phyloP scores from a whole-genome alignment of 2,329 filamentous ascomycete species.

The Penicillium psychrosexuale region DNA sequence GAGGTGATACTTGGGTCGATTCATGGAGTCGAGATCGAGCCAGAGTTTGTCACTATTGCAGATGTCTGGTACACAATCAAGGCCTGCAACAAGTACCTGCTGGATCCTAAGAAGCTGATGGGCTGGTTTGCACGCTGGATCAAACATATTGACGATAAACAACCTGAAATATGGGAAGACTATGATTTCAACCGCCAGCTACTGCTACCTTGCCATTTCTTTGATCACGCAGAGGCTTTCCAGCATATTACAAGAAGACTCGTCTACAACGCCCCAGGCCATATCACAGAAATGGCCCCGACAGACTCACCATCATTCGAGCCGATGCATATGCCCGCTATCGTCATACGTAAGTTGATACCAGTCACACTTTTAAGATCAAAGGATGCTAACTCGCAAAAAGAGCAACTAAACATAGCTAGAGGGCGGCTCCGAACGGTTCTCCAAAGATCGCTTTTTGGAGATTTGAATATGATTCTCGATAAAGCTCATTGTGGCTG shows the following conservation, averaged over 20 bases:
- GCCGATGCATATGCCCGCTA: neutral
- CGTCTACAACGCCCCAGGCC: neutral
- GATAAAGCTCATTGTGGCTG: neutral
- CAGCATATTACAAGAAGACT: neutral
- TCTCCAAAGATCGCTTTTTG: neutral
- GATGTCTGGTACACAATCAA: neutral
- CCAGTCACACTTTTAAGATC: neutral
- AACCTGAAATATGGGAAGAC: neutral
- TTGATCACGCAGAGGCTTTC: neutral
- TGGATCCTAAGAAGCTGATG: neutral
- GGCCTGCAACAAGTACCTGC: neutral
- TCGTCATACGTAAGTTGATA: neutral
- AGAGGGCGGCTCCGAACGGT: neutral
- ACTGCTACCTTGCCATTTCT: neutral
- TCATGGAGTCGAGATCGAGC: neutral
- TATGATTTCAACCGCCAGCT: neutral
- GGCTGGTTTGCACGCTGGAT: neutral
- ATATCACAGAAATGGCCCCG: neutral
- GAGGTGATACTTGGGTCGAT: neutral
- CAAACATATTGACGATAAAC: neutral
- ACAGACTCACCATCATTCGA: neutral
- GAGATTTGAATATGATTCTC: neutral
- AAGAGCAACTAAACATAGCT: neutral
- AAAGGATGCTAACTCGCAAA: neutral
- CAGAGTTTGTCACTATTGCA: neutral